Evolutionary conservation across 768 basidiomycete genomes (phyloP), one percentile per base, ranked within the genome.

Genomic region (Neoboletus magnificus): DNA sequence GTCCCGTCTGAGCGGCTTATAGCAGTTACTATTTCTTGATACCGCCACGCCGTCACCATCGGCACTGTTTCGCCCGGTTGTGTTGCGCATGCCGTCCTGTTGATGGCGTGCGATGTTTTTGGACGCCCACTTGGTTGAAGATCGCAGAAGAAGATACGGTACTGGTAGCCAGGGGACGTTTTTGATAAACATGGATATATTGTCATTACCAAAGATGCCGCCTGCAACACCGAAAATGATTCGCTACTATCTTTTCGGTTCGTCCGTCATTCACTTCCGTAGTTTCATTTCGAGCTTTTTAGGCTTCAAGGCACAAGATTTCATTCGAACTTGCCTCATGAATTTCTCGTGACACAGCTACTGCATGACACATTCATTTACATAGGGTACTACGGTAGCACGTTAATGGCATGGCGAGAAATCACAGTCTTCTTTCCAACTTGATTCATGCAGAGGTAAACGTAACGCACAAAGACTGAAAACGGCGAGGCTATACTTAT

Each of bases 351-450:
- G 45, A 44, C 32, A 53, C 47, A n/a, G 25, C 27, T 9, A 30
- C 6, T 12, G 22, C 8, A 51, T 49, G 49, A 54, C 40, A 50
- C 44, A 54, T 50, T 58, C 52, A 41, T 52, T 56, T 33, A 36
- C 30, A 48, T 25, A 43, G 41, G 40, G 16, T 44, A 43, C 50
- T 48, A 33, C 32, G 9, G 3, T 33, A 49, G 36, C 29, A 51
- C 36, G 3, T 52, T 6, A 18, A 44, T 5, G n/a, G 23, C 48
- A 42, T 23, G 32, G 3, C 23, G 13, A 32, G 13, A 22, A 36
- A 45, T 35, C 36, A n/a, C 16, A 23, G 20, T 18, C 39, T 57
- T 52, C 47, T 27, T 25, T 50, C 56, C 16, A 36, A 37, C 29
- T n/a, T 42, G 40, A 33, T 49, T 41, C 9, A 42, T 46, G 2